Conservation (phyloP, 2,329 filamentous ascomycete genomes). For the Sporothrix protearum region DNA sequence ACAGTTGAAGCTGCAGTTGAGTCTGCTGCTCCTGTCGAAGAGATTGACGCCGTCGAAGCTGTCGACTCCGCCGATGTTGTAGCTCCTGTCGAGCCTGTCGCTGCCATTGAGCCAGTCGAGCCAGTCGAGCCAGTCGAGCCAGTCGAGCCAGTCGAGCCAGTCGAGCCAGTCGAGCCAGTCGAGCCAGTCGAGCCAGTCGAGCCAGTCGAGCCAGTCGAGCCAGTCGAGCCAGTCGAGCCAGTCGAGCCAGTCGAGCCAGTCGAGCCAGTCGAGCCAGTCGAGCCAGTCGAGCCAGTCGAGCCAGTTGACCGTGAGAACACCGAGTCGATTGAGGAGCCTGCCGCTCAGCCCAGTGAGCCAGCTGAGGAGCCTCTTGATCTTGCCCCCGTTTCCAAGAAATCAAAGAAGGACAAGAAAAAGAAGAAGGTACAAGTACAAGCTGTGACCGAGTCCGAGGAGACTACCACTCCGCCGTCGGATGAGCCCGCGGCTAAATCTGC, state of each 20-base stretch:
- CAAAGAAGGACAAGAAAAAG: slow-evolving; percentile 17
- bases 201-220: neutral
- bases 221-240: neutral
- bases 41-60: neutral
- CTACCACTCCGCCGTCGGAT: neutral
- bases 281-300: neutral
- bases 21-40: neutral
- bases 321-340: neutral
- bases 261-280: neutral
- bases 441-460: neutral
- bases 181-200: neutral
- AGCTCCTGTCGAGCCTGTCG: neutral
- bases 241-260: neutral
- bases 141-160: neutral
- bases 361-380: neutral
- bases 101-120: neutral
- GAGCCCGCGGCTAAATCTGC: neutral
- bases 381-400: neutral
- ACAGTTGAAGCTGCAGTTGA: neutral
- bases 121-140: too few relatives aligned
- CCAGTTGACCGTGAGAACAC: neutral
- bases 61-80: neutral
- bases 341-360: neutral
- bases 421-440: neutral
- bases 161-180: neutral